Conservation (phyloP, 129 eudicot species). For the Helichrysum umbraculigerum region DNA sequence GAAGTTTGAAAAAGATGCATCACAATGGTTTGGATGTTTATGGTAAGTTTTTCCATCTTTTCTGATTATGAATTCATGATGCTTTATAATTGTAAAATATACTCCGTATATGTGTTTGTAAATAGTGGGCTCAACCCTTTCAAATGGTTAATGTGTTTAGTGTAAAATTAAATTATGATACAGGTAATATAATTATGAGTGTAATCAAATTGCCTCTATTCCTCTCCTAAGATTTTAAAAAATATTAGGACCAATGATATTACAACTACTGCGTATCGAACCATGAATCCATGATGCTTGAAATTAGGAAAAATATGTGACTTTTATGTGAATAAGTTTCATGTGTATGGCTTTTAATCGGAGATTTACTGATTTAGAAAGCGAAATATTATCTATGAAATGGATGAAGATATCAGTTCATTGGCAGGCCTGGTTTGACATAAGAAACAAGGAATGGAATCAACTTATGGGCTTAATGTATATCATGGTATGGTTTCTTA, state of each 20-base stretch:
- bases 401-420: background rate
- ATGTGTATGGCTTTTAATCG: background rate
- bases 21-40: background rate
- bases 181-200: too few species aligned
- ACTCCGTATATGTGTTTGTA: too few species aligned
- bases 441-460: background rate
- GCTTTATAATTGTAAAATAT: too few species aligned
- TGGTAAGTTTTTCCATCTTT: background rate
- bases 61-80: background rate
- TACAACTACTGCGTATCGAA: background rate
- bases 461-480: background rate
- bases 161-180: too few species aligned
- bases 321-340: too few species aligned
- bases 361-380: too few species aligned
- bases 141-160: too few species aligned
- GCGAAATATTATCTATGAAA: background rate
- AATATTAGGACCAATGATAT: background rate
- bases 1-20: background rate
- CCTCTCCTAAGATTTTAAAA: background rate
- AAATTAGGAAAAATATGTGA: background rate
- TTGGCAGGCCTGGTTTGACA: background rate
- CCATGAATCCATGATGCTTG: background rate
- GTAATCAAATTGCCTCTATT: background rate
- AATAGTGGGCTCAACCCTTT: too few species aligned
- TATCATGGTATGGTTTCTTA: background rate